Percentiles rank a stretch among this genome's conserved stretches.
Evolutionary conservation across 345 rosid species (phyloP).

Genomic region (Citrus inodora): DNA sequence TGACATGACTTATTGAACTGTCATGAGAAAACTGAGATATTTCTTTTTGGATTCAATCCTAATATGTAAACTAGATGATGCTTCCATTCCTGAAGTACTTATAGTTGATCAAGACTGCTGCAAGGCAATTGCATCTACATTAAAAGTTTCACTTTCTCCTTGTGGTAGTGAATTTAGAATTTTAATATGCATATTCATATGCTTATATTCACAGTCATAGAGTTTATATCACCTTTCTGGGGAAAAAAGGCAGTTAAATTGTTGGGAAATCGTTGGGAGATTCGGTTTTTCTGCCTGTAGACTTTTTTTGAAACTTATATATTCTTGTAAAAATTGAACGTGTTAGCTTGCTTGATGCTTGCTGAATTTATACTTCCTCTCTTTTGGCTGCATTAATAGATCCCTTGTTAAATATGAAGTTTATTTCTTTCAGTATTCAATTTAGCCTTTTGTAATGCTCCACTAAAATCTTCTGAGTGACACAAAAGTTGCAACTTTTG

Average conservation of each 20-base stretch:
- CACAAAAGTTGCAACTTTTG: not conserved
- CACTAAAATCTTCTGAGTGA: not conserved
- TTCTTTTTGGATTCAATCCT: not conserved
- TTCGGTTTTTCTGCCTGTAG: not conserved
- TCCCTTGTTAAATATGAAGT: not conserved
- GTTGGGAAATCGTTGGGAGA: not conserved
- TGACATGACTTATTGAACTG: not conserved
- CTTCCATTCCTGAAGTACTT: not conserved
- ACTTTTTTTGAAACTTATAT: not conserved
- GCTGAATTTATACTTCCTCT: not conserved
- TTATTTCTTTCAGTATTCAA: too few relatives aligned
- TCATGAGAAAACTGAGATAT: not conserved
- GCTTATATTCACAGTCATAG: not conserved
- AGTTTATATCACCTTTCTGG: not conserved
- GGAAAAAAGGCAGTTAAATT: not conserved
- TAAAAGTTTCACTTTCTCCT: not conserved
- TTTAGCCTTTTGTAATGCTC: not conserved
- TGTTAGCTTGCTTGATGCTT: not conserved
- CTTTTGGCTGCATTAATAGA: not conserved
- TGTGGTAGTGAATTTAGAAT: not conserved
- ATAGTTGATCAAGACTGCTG: not conserved
- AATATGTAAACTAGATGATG: not conserved
- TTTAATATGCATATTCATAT: not conserved
- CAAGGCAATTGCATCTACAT: not conserved
- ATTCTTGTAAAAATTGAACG: not conserved